Base-by-base conservation (phyloP, 495 filamentous ascomycete species). In the Xylaria bambusicola region DNA sequence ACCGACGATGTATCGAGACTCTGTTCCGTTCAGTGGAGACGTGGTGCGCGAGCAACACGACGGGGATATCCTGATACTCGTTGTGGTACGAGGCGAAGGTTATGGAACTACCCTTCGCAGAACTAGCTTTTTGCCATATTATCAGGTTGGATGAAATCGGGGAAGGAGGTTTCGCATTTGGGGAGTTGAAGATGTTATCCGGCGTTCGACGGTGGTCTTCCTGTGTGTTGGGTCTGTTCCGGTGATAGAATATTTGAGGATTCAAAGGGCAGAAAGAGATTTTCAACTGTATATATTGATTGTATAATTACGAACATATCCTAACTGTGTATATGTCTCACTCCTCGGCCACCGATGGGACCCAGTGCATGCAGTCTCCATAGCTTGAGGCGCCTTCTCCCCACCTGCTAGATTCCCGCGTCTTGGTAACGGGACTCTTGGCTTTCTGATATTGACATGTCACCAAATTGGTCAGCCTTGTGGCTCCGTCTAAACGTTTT, bases 201-300 rank as follows among this genome's bases (percentile, higher is more conserved):
- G 52, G 52, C 52, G 52, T 54, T 52, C 44, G 52, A 31, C 17
- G 52, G 38, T 31, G 52, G 36, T 54, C 52, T 54, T 54, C 26
- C 26, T 44, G 38, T 6, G 21, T 54, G 38, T 54, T 54, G 24
- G 38, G 38, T 42, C 33, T 44, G 49, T 53, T 9, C 24, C 15
- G 51, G 51, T 13, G 18, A 53, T 23, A 54, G 44, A 38, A 15
- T 6, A 42, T 54, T 17, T 27, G 36, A 33, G 17, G 23, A 33
- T 5, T 10, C 15, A 13, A 13, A 24, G 38, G 52, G 33, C 36
- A 54, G 52, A 21, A 33, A 21, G 52, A 54, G 24, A 9, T n/a
- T 41, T 54, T 54, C 38, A n/a, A 36, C 38, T 54, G 52, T 54
- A 54, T 54, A 54, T 54, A 54, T 54, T 38, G n/a, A n/a, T 15